Conservation (phyloP, 352 stramenopile genomes). For the Pythium chondricola region DNA sequence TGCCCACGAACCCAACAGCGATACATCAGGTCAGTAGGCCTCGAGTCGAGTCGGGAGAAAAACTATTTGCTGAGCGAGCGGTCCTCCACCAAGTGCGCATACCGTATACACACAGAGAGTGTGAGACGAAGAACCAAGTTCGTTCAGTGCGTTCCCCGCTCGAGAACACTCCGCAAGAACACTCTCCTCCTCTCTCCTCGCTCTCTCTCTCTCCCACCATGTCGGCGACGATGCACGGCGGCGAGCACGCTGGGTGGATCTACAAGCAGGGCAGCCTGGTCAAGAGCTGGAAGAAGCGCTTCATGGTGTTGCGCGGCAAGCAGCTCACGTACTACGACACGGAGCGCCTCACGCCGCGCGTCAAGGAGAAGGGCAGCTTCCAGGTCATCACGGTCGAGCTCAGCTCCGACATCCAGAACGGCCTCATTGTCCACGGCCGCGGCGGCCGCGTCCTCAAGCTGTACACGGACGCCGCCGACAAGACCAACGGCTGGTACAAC, state of each 20-base stretch:
- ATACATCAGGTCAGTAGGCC: background rate
- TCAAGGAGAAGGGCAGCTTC: slow-evolving; percentile 76
- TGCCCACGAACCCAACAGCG: background rate
- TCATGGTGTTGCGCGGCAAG: slow-evolving; percentile 74
- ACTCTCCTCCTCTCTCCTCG: no score
- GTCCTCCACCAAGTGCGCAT: no score
- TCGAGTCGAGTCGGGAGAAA: no score
- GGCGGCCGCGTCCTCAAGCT: slow-evolving; percentile 81
- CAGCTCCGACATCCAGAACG: slow-evolving; percentile 77
- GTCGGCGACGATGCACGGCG: slow-evolving; percentile 32
- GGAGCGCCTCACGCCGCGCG: slow-evolving; percentile 39
- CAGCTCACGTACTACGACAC: slow-evolving; percentile 85
- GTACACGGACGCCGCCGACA: slow-evolving; percentile 74
- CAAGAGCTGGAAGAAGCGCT: slow-evolving; percentile 84
- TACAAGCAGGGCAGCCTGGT: slow-evolving; percentile 81
- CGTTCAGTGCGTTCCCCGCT: no score
- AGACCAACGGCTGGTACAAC: slow-evolving; percentile 64
- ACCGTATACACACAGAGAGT: no score
- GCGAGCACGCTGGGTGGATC: slow-evolving; percentile 69
- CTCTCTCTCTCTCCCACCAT: no score
- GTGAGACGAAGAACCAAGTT: no score
- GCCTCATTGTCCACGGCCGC: slow-evolving; percentile 68
- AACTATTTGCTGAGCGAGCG: background rate
- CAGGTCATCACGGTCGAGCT: slow-evolving; percentile 83
- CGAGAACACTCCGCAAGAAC: no score